Evolutionary conservation across 148 eudicot genomes (phyloP).

Genomic region (Pouteria glomerata): DNA sequence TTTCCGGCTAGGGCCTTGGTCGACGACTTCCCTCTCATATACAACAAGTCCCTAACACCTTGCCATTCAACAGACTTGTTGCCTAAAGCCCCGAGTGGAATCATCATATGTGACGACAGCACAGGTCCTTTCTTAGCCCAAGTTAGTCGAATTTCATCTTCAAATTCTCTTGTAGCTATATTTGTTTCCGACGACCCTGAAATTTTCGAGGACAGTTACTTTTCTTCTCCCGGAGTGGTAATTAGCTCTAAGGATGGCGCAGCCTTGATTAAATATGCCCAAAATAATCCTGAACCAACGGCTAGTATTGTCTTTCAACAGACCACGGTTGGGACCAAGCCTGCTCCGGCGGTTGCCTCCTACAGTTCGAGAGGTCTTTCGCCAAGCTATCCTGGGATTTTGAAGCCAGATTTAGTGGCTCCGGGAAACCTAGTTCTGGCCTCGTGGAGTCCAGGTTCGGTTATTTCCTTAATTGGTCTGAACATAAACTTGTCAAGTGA

Average conservation of each 20-base stretch:
- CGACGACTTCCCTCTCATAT: background rate
- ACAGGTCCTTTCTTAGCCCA: background rate
- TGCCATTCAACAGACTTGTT: constrained; percentile 12
- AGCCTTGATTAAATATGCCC: background rate
- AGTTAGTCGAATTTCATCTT: background rate
- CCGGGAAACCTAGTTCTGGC: no score
- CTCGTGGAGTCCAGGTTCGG: background rate
- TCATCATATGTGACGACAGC: constrained; percentile 1
- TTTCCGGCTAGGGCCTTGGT: background rate
- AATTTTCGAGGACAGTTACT: background rate
- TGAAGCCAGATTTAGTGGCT: no score
- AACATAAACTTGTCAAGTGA: background rate
- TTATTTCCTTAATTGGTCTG: no score
- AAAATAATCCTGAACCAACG: background rate
- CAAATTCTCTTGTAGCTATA: background rate
- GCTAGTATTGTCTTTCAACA: no score
- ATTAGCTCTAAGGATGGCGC: background rate
- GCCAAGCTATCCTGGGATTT: no score
- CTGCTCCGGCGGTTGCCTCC: no score
- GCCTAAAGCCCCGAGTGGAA: constrained; percentile 4
- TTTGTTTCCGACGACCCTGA: background rate
- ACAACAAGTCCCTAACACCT: background rate
- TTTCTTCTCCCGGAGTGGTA: background rate
- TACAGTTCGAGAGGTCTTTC: no score
- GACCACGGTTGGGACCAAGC: no score